phyloP scores from a whole-genome alignment of 805 yeast genomes.

The Komagataella mondaviorum region DNA sequence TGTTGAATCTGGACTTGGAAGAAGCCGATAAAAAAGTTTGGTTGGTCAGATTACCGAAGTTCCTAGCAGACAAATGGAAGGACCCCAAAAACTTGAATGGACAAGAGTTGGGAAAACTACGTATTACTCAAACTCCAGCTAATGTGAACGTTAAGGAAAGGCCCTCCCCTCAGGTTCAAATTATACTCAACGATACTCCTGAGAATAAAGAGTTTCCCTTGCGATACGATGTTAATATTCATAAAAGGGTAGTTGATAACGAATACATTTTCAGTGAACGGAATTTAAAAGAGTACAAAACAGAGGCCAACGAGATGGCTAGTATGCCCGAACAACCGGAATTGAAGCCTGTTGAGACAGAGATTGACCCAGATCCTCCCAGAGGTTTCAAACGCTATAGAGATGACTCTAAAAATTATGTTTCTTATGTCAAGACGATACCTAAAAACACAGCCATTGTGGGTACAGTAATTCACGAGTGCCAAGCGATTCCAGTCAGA shows the following conservation, averaged over 20 bases:
- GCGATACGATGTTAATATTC: conserved; percentile 68
- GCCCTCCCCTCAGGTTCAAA: conserved; percentile 30
- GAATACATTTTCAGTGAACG: conserved; percentile 83
- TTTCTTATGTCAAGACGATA: conserved; percentile 79
- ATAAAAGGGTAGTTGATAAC: conserved; percentile 71
- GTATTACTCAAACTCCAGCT: conserved; percentile 41
- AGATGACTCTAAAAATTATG: conserved; percentile 16
- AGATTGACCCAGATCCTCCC: conserved; percentile 4
- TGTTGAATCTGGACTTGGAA: conserved; percentile 62
- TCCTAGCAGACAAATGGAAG: conserved; percentile 73
- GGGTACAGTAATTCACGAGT: conserved; percentile 88
- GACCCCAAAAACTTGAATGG: conserved; percentile 51
- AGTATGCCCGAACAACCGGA: conserved; percentile 40
- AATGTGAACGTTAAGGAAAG: conserved; percentile 4
- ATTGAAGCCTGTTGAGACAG: conserved; percentile 24
- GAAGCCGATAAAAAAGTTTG: conserved; percentile 65
- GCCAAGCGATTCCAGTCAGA: conserved; percentile 73
- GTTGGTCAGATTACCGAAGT: conserved; percentile 85
- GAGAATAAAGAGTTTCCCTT: conserved; percentile 55
- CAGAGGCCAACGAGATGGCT: conserved; percentile 35
- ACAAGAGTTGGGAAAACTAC: conserved; percentile 66
- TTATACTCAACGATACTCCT: conserved; percentile 38
- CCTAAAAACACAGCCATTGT: conserved; percentile 77
- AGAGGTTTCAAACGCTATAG: neutral
- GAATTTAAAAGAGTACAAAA: conserved; percentile 47